Evolutionary conservation across 371 early-diverging fungal species (phyloP).

Genomic region (Haplosporangium sp.): DNA sequence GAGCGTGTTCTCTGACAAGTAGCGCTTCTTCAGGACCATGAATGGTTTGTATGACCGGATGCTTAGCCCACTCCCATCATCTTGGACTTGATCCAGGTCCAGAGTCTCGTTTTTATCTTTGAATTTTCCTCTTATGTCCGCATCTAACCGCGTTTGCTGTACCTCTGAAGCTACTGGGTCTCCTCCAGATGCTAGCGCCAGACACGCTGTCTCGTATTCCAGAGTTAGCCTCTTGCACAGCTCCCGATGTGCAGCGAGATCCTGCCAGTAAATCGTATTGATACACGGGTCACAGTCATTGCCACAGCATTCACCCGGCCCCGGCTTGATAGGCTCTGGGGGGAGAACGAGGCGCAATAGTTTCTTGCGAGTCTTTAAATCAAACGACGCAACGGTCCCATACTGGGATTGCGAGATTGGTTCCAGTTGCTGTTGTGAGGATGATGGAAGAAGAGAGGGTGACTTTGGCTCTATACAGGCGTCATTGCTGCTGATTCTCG

Average conservation of each 20-base stretch:
- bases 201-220: slow-evolving; percentile 21
- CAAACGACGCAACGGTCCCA: slow-evolving; percentile 34
- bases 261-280: slow-evolving; percentile 47
- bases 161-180: neutral
- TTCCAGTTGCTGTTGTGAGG: neutral
- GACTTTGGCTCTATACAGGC: neutral
- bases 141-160: neutral
- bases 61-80: slow-evolving; percentile 8
- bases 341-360: slow-evolving; percentile 26
- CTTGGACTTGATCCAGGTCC: neutral
- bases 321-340: slow-evolving; percentile 37
- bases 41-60: slow-evolving; percentile 39
- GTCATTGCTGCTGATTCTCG: neutral
- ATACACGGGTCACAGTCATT: slow-evolving; percentile 51
- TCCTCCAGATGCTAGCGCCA: slow-evolving; percentile 3
- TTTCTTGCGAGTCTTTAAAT: slow-evolving; percentile 24
- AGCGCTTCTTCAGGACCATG: slow-evolving; percentile 23
- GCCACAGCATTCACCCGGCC: slow-evolving; percentile 51
- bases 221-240: slow-evolving; percentile 6
- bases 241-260: slow-evolving; percentile 19
- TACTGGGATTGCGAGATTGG: slow-evolving; percentile 3
- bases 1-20: slow-evolving; percentile 25
- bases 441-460: neutral
- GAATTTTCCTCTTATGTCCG: neutral
- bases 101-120: too few relatives aligned